These are phyloP conservation scores for Euclidium syriacum DNA, from an alignment of 345 rosid species.

Conservation along the genomic window DNA sequence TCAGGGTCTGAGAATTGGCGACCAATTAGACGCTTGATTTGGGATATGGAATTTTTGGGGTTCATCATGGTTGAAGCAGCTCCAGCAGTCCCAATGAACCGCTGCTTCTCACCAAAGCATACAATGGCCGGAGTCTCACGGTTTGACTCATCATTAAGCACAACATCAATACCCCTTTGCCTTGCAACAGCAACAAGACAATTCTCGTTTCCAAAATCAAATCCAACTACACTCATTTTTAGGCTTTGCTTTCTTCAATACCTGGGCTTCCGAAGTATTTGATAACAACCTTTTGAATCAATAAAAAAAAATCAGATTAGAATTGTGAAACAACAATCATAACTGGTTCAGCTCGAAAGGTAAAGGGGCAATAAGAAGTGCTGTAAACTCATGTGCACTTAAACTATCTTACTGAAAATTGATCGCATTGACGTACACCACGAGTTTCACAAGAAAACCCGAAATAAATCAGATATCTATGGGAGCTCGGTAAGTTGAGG, in stretches of 20 bases:
- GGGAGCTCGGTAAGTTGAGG: no score
- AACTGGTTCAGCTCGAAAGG: background rate
- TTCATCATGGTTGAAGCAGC: slow-evolving; percentile 96
- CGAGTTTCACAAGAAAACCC: no score
- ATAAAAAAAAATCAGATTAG: background rate
- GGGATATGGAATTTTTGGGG: slow-evolving; percentile 89
- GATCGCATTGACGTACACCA: background rate
- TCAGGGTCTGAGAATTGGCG: slow-evolving; percentile 83
- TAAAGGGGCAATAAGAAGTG: no score
- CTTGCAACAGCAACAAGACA: slow-evolving; percentile 96
- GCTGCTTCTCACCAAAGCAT: slow-evolving; percentile 95
- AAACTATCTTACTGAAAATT: background rate
- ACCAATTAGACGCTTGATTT: slow-evolving; percentile 81
- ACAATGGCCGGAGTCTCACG: slow-evolving; percentile 96
- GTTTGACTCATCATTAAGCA: slow-evolving; percentile 95
- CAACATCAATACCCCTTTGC: slow-evolving; percentile 98
- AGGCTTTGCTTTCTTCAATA: background rate
- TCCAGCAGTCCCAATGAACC: slow-evolving; percentile 96
- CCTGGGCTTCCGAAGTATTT: background rate
- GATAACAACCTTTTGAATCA: background rate
- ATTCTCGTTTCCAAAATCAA: slow-evolving; percentile 96
- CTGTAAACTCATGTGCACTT: background rate
- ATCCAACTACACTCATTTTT: slow-evolving; percentile 95
- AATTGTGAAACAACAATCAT: background rate
- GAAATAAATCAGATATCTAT: background rate